These are phyloP conservation scores for Cyclotella kingstonii DNA, from an alignment of 108 stramenopile species.

Conservation along the genomic window DNA sequence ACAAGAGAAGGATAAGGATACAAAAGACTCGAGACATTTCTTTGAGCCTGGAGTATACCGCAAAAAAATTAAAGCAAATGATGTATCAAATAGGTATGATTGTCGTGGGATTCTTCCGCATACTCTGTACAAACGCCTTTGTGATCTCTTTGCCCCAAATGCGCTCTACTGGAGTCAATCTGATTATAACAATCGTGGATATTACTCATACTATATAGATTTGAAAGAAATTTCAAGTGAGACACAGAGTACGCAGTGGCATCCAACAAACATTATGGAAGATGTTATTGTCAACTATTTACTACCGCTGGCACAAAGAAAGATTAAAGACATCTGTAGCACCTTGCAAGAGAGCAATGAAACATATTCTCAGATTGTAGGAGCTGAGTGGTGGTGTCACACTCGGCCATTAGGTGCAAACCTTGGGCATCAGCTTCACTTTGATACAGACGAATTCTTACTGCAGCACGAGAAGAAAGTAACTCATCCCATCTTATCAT, in stretches of 20 bases:
- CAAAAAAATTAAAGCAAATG: too few relatives aligned
- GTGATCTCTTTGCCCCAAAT: conserved; percentile 61
- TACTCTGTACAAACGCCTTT: conserved; percentile 53
- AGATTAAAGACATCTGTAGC: conserved; percentile 28
- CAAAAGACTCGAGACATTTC: not conserved
- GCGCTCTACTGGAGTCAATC: conserved; percentile 78
- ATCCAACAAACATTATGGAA: conserved; percentile 60
- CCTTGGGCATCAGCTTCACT: conserved; percentile 85
- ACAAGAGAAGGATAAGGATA: not conserved
- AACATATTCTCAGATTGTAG: conserved; percentile 44
- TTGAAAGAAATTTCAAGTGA: conserved; percentile 12
- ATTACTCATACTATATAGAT: conserved; percentile 77
- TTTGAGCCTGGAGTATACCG: conserved; percentile 19
- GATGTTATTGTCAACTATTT: conserved; percentile 69
- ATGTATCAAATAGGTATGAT: not conserved
- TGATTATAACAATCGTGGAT: conserved; percentile 67
- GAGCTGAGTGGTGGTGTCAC: conserved; percentile 85
- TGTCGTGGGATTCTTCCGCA: conserved; percentile 48
- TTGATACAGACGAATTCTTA: conserved; percentile 87
- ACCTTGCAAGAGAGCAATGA: conserved; percentile 1
- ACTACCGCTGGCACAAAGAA: conserved; percentile 59
- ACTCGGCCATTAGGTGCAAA: conserved; percentile 76
- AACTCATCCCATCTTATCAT: conserved; percentile 79
- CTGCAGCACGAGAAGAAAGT: conserved; percentile 54
- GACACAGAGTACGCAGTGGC: conserved; percentile 3